These are phyloP conservation scores for Fusarium pilosicola DNA, from an alignment of 2,329 filamentous ascomycete species.

Conservation along the genomic window DNA sequence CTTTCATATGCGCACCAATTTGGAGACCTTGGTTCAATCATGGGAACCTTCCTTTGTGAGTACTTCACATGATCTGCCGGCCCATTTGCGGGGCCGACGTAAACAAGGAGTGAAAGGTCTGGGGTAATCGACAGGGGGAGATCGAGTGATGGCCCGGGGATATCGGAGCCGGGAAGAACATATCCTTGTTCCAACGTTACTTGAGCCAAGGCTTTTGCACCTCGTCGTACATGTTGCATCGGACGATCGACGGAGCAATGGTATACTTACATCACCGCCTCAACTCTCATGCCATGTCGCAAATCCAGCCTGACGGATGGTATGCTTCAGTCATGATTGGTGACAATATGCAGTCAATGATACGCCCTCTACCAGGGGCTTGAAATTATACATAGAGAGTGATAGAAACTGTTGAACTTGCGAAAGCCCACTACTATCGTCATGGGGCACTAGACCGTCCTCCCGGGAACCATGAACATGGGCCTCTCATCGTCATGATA, in stretches of 20 bases:
- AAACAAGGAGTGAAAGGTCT: neutral
- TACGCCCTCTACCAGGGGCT: neutral
- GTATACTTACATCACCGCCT: neutral
- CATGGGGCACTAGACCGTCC: neutral
- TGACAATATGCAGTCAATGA: neutral
- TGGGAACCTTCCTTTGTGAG: neutral
- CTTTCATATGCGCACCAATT: slow-evolving; percentile 4
- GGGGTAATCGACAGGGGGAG: neutral
- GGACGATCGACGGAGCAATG: neutral
- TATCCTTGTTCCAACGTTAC: neutral
- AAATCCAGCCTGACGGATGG: neutral
- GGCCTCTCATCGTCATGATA: neutral
- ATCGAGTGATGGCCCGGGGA: neutral
- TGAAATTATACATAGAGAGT: neutral
- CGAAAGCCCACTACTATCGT: fast-evolving
- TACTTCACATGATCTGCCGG: slow-evolving; percentile 6
- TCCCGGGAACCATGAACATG: fast-evolving
- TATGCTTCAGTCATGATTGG: too few species aligned
- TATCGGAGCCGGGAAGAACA: neutral
- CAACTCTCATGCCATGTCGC: neutral
- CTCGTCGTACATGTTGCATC: neutral
- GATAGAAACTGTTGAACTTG: fast-evolving
- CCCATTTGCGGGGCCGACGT: slow-evolving; percentile 8
- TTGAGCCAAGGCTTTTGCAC: neutral
- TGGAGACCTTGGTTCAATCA: neutral